phyloP scores from a whole-genome alignment of 2,329 filamentous ascomycete genomes.

The Exophiala alcalophila region DNA sequence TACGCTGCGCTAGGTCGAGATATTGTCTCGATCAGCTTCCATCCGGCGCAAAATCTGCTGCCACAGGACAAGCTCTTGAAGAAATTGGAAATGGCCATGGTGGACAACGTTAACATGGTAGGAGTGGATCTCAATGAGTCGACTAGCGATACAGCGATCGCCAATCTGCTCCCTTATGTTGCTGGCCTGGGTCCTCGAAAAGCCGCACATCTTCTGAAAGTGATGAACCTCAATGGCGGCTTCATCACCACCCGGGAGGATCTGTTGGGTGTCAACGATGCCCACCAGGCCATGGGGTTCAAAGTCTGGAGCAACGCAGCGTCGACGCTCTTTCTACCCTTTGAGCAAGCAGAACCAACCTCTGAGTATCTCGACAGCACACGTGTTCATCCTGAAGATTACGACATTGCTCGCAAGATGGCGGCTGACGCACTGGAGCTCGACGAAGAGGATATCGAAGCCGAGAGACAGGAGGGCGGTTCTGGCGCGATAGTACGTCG shows the following conservation, averaged over 20 bases:
- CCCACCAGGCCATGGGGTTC: constrained; percentile 77
- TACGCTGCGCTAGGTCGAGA: constrained; percentile 91
- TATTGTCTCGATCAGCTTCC: constrained; percentile 80
- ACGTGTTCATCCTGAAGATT: constrained; percentile 95
- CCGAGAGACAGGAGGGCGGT: constrained; percentile 86
- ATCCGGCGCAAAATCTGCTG: constrained; percentile 83
- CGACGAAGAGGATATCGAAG: constrained; percentile 96
- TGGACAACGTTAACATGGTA: constrained; percentile 96
- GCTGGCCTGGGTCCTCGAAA: constrained; percentile 91
- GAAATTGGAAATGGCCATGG: constrained; percentile 90
- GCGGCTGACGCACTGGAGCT: constrained; percentile 93
- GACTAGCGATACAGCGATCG: constrained; percentile 73
- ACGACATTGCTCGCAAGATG: constrained; percentile 97
- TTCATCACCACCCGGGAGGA: constrained; percentile 80
- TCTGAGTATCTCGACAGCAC: constrained; percentile 96
- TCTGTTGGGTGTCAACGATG: constrained; percentile 82
- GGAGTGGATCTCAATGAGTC: constrained; percentile 95
- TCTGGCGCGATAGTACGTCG: constrained; percentile 87
- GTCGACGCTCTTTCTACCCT: constrained; percentile 88
- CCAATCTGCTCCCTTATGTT: constrained; percentile 85
- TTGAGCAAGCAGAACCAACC: constrained; percentile 73
- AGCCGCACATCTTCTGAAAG: constrained; percentile 78
- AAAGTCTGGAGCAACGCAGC: constrained; percentile 96
- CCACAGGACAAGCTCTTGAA: constrained; percentile 82
- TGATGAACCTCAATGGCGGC: constrained; percentile 87